Base-by-base conservation (phyloP, 2,329 filamentous ascomycete species). In the Diaporthe caulivora region DNA sequence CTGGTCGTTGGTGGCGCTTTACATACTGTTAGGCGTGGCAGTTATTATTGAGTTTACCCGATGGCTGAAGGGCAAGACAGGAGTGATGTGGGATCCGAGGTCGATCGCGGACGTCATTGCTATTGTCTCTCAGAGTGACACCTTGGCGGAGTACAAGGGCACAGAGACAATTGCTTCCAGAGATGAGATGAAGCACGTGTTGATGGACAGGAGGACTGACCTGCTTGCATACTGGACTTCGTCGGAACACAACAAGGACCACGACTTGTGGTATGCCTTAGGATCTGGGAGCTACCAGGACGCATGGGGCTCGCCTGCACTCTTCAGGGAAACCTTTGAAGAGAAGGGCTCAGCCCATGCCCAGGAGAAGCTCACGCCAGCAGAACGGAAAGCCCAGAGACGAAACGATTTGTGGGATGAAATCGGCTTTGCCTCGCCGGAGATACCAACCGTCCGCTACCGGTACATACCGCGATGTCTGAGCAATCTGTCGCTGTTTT, bases 221-320 rank as follows among this genome's bases (percentile, higher is more conserved):
- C 88, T 93, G 57, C 87, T 98, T n/a, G 95, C 95, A 9, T 97
- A 97, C 82, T 98, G 95, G 94, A 90, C 90, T 73, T 91, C 92
- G 34, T 91, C 91, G 24, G 91, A 91, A 37, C 74, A 70, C 71
- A 87, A 87, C 75, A 87, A 89, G 11, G 87, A 86, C 26, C 71
- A 75, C 11, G 90, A 92, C 26, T 86, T 95, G 34, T 97, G 97
- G 87, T 95, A 97, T 80, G 91, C 91, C 2, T 89, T 97, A 72
- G 95, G 94, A 81, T 67, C 62, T 67, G 62, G 62, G 5, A 67
- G 62, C 47, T 78, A 77, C 10, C 72, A 76, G 29, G 70, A 73
- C 18, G 74, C 70, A 15, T 75, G 71, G 65, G 60, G 71, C 37
- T 64, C 65, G 29, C 68, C 49, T 72, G 72, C 71, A 29, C 76